Percentiles rank a stretch among this genome's conserved stretches.
These are phyloP conservation scores for Aegle marmelos DNA, from an alignment of 345 rosid genomes.

Conservation along the genomic window DNA sequence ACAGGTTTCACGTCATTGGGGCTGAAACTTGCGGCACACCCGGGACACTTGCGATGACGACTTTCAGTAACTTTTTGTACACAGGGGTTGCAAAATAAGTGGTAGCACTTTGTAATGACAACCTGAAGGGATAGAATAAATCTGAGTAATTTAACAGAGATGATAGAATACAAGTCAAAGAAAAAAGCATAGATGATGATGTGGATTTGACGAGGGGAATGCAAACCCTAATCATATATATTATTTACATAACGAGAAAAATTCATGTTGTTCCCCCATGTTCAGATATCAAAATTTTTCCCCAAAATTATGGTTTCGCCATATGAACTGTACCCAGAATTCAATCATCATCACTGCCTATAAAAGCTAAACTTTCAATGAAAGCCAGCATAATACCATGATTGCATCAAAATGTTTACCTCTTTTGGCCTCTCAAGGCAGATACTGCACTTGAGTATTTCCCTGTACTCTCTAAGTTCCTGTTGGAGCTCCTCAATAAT, in stretches of 20 bases:
- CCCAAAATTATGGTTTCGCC: not conserved
- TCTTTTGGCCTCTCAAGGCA: constrained; percentile 87
- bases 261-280: not conserved
- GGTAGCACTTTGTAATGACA: constrained; percentile 96
- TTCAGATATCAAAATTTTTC: not conserved
- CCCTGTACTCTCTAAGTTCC: constrained; percentile 86
- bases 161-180: not conserved
- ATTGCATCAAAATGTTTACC: constrained; percentile 35
- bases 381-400: constrained; percentile 1
- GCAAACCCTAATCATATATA: not conserved
- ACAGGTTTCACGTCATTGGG: constrained; percentile 90
- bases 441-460: constrained; percentile 84
- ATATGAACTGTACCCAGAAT: not conserved
- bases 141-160: not conserved
- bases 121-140: constrained; percentile 43
- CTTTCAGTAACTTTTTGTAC: constrained; percentile 67
- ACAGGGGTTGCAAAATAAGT: constrained; percentile 86
- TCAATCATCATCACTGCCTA: not conserved
- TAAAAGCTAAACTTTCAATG: not conserved
- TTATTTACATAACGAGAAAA: not conserved
- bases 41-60: constrained; percentile 88
- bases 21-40: constrained; percentile 80
- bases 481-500: constrained; percentile 65
- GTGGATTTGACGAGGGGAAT: not conserved
- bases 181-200: not conserved